Evolutionary conservation across 495 filamentous ascomycete species (phyloP), one percentile per base, ranked within the genome.

Genomic region (Xylaria venustula): DNA sequence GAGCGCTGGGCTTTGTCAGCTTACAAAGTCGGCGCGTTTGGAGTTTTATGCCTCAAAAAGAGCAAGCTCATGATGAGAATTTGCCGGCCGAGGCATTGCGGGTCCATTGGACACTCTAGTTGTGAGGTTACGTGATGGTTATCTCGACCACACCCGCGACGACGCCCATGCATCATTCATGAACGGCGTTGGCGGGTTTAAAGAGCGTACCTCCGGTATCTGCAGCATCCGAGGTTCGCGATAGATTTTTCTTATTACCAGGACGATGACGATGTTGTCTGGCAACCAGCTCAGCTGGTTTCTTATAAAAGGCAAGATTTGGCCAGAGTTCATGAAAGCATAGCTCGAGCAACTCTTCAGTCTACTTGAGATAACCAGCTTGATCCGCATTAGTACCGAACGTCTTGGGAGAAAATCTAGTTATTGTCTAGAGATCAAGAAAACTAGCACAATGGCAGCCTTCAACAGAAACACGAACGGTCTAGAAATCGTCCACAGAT

Each of bases 401-500:
- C 14, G 7, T 19, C 5, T 22, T 26, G 22, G 22, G 15, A 25
- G 26, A 42, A 7, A 2, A 1, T 34, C 19, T 11, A n/a, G n/a
- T n/a, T n/a, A n/a, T n/a, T 28, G 0, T 42, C 15, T 11, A 37
- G 41, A 34, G 14, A 50, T 4, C 25, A 63, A 32, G 50, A 65
- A 23, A 4, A 61, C 20, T 36, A 58, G 58, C 11, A 52, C 11
- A 52, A 69, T 69, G 66, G 30, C 49, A 34, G 55, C 58, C 44
- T 69, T 64, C 26, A 30, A 55, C 23, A 58, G 58, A 52, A 54
- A 73, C 4, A 76, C 73, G 7, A 64, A 71, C 7, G 76, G 76
- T 26, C 54, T 63, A 14, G 63, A 69, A 1, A 72, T 79, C 26
- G 72, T 73, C 1, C 56, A 71, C 25, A 61, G 71, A 51, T 78